Base-by-base conservation (phyloP, 2,329 filamentous ascomycete species). In the Scedosporium aurantiacum region DNA sequence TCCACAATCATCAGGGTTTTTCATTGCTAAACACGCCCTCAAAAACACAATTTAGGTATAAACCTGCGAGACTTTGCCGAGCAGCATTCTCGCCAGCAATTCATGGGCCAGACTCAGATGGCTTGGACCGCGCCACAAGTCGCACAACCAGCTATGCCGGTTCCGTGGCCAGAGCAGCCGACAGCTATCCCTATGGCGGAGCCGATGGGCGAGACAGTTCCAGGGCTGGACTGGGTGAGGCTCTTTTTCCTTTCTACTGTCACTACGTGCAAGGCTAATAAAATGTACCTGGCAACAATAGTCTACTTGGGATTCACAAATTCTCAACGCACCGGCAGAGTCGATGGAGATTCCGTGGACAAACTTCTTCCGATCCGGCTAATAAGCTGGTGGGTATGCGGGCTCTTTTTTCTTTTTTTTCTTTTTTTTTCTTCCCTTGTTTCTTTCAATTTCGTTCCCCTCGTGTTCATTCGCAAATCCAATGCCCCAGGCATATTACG, bases 281-380 rank as follows among this genome's bases (percentile, higher is more conserved):
- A 18, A 16, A 45, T 37, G 32, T 37, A 28, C 43, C 14, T n/a
- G 37, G 18, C 27, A 23, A 57, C n/a, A n/a, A 40, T 57, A 54
- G 68, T 61, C 67, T 7, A 60, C 61, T 0, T 70, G 67, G 65
- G 68, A 70, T 55, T 66, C 65, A 28, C 67, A 69, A 54, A 64
- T 69, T 43, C 57, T 65, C 47, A 65, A 61, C 21, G 61, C 61
- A 4, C 16, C 57, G 43, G 64, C 62, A n/a, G 68, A 68, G n/a
- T 58, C 47, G n/a, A 23, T 64, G 16, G 65, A 70, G 60, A 67
- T 70, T 50, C 67, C 66, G 3, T 70, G 68, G 68, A 65, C 62
- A 40, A 62, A 63, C 5, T 68, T 69, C 59, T 68, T 68, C 61
- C 54, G 21, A 4, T 23, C 41, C 8, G 16, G 18, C 21, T 60